Conservation (phyloP, 257 asterid genomes). For the Leptodermis oblonga region DNA sequence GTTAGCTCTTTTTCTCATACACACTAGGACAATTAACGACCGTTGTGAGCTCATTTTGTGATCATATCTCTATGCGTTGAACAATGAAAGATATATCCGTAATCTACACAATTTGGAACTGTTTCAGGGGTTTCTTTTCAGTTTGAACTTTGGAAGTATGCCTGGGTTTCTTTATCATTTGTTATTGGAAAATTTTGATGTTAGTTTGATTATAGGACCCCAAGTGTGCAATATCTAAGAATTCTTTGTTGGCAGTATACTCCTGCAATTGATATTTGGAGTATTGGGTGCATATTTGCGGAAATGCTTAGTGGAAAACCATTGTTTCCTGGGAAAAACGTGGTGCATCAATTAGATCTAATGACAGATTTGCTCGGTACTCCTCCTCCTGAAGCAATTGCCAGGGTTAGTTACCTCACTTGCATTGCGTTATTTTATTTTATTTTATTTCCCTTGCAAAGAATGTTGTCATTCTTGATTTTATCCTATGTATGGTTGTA, state of each 20-base stretch:
- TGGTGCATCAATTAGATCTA: slow-evolving; percentile 84
- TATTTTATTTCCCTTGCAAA: neutral
- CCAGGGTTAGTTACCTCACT: slow-evolving; percentile 54
- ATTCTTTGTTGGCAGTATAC: slow-evolving; percentile 62
- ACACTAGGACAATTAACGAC: neutral
- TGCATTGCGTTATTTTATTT: neutral
- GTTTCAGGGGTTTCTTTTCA: neutral
- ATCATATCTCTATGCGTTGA: neutral
- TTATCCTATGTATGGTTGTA: neutral
- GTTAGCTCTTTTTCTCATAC: neutral
- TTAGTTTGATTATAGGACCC: neutral
- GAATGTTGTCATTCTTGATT: neutral
- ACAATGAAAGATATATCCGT: slow-evolving; percentile 2
- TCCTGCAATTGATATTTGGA: slow-evolving; percentile 96
- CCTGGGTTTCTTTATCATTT: neutral
- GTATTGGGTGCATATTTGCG: slow-evolving; percentile 95
- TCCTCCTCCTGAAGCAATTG: slow-evolving; percentile 80
- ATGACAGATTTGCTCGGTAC: slow-evolving; percentile 95
- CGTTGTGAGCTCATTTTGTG: neutral
- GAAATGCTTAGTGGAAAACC: slow-evolving; percentile 89
- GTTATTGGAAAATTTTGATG: neutral
- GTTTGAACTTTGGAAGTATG: neutral
- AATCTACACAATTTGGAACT: neutral
- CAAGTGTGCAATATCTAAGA: slow-evolving; percentile 10
- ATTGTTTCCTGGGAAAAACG: slow-evolving; percentile 90